Evolutionary conservation across 495 filamentous ascomycete genomes (phyloP).

Genomic region (Penicillium bialowiezense): DNA sequence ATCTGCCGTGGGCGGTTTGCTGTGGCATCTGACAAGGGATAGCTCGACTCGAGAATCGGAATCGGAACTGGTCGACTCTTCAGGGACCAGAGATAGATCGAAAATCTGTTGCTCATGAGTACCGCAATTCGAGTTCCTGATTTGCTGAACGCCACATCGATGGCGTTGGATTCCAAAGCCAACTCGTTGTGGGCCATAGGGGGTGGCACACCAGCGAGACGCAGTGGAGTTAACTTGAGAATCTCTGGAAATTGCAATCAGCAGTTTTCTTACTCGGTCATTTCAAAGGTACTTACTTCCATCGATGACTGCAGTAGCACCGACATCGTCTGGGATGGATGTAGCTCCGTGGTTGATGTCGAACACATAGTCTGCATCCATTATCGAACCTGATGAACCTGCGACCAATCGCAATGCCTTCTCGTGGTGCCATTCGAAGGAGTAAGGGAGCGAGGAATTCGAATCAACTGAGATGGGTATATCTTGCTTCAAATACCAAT

Average conservation of each 20-base stretch:
- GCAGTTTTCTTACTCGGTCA: constrained; percentile 20
- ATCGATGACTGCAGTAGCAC: constrained; percentile 83
- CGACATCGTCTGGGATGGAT: constrained; percentile 70
- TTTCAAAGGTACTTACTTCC: constrained; percentile 51
- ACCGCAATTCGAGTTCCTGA: constrained; percentile 68
- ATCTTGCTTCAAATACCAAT: constrained; percentile 98
- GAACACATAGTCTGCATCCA: constrained; percentile 67
- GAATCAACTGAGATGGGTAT: constrained; percentile 42
- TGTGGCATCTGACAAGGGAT: constrained; percentile 37
- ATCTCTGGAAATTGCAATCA: constrained; percentile 25
- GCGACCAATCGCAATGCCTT: constrained; percentile 64
- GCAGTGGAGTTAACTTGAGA: constrained; percentile 82
- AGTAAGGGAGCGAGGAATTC: constrained; percentile 25
- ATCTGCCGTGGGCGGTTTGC: constrained; percentile 41
- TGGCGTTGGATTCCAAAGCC: constrained; percentile 54
- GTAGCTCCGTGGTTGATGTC: constrained; percentile 65
- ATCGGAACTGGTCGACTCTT: constrained; percentile 44
- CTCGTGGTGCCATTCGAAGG: constrained; percentile 79
- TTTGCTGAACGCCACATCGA: constrained; percentile 73
- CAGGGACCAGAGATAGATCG: constrained; percentile 62
- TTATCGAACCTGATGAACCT: constrained; percentile 44
- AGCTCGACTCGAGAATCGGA: constrained; percentile 46
- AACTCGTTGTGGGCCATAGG: constrained; percentile 87
- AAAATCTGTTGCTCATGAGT: constrained; percentile 60
- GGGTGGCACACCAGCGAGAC: constrained; percentile 81